phyloP scores from a whole-genome alignment of 306 rosid species.

The cucumber (Cucumis sativus) region DNA sequence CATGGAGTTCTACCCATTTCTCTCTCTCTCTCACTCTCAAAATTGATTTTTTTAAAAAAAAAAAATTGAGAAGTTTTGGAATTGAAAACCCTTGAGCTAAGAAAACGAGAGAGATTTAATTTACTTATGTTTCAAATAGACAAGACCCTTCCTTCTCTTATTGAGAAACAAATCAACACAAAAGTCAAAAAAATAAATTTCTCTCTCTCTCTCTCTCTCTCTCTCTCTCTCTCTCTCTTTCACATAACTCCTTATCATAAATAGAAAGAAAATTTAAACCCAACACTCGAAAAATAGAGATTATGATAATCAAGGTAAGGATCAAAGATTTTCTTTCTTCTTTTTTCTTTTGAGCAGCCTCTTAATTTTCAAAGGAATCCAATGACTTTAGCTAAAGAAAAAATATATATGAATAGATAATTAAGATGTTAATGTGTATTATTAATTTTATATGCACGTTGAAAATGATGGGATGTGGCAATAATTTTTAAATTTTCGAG shows the following conservation, averaged over 20 bases:
- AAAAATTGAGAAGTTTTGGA: background rate
- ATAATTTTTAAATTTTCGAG: background rate
- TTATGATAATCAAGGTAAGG: background rate
- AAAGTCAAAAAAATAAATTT: slow-evolving; percentile 32
- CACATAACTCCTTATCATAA: slow-evolving; percentile 9
- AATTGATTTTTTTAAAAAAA: background rate
- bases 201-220: background rate
- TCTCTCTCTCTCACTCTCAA: background rate
- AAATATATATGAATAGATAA: background rate
- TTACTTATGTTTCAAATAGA: background rate
- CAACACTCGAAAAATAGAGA: background rate
- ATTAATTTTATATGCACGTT: background rate
- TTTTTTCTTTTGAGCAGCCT: background rate
- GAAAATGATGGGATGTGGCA: background rate
- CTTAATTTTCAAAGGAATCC: slow-evolving; percentile 8
- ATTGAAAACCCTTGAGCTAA: background rate
- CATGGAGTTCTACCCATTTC: slow-evolving; percentile 93
- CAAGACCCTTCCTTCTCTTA: background rate
- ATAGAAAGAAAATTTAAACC: slow-evolving; percentile 9
- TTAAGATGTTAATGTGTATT: background rate
- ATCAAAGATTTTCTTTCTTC: background rate
- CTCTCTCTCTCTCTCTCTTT: background rate
- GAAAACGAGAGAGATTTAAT: background rate
- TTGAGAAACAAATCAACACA: slow-evolving; percentile 24
- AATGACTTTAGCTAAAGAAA: slow-evolving; percentile 20